Conservation (phyloP, 169 alveolate genomes). For the Babesia caballi region DNA sequence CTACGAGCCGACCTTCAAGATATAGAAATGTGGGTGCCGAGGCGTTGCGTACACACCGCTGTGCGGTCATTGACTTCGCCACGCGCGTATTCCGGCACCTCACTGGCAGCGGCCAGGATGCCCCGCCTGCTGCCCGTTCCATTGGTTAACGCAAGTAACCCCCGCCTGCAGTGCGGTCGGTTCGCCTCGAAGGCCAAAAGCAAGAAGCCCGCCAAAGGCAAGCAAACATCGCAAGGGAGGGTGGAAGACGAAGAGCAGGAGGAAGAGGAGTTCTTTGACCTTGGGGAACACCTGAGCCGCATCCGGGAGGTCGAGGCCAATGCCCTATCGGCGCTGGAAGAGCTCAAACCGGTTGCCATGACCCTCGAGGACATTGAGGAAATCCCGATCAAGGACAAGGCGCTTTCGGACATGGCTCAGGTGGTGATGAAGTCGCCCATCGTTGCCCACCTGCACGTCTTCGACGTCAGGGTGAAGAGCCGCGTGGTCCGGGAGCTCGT, state of each 20-base stretch:
- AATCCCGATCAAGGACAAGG: not conserved
- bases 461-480: conserved; percentile 17
- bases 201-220: not conserved
- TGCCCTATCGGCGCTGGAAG: conserved; percentile 11
- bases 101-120: too few species aligned
- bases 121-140: too few species aligned
- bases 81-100: too few species aligned
- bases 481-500: conserved; percentile 16
- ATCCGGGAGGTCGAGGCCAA: conserved; percentile 21
- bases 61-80: too few species aligned
- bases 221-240: not conserved
- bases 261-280: conserved; percentile 31
- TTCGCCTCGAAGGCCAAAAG: conserved; percentile 9
- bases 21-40: not conserved
- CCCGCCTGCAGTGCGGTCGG: not conserved
- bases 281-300: not conserved
- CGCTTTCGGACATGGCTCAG: conserved; percentile 14
- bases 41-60: not conserved
- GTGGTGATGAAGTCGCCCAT: conserved; percentile 29
- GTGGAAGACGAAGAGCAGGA: not conserved
- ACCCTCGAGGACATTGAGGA: conserved; percentile 8
- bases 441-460: conserved; percentile 25
- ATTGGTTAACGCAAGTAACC: too few species aligned
- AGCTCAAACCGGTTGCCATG: conserved; percentile 16
- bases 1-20: conserved; percentile 30